These are phyloP conservation scores for Tranzscheliella williamsii DNA, from an alignment of 1,284 basidiomycete species.

Conservation along the genomic window DNA sequence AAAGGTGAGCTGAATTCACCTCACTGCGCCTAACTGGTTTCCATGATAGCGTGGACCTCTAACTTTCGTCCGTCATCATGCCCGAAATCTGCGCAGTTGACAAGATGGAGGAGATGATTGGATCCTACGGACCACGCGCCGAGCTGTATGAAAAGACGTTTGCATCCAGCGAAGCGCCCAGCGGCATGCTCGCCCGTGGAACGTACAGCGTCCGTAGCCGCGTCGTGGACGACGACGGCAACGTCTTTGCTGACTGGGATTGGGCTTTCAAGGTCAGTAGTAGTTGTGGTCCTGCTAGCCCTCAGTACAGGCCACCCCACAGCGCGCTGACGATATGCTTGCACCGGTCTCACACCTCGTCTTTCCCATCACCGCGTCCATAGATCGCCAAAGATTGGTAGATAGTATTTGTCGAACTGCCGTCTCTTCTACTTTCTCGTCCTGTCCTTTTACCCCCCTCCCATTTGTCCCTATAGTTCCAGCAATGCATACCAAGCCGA, in stretches of 20 bases:
- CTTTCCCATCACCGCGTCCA: not conserved
- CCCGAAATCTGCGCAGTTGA: constrained; percentile 76
- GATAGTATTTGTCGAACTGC: too few species aligned
- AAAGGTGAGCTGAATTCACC: constrained; percentile 37
- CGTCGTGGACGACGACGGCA: constrained; percentile 80
- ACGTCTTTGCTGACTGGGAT: constrained; percentile 67
- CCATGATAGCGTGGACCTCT: too few species aligned
- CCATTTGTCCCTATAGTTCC: too few species aligned
- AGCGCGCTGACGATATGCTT: too few species aligned
- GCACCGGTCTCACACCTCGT: too few species aligned
- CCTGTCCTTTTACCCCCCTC: too few species aligned
- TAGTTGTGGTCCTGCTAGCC: too few species aligned
- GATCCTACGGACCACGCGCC: constrained; percentile 71
- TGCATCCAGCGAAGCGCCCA: constrained; percentile 61
- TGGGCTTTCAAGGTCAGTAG: constrained; percentile 54
- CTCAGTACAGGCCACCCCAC: too few species aligned
- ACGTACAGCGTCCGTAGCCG: constrained; percentile 76
- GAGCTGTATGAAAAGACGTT: constrained; percentile 62
- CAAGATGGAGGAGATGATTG: constrained; percentile 86
- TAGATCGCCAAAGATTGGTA: constrained; percentile 51
- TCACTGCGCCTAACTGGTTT: too few species aligned
- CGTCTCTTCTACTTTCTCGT: too few species aligned
- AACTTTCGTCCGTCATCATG: too few species aligned
- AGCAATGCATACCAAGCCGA: too few species aligned
- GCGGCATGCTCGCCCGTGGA: constrained; percentile 79